Base-by-base conservation (phyloP, 345 rosid genomes). In the Lepidium aucheri region DNA sequence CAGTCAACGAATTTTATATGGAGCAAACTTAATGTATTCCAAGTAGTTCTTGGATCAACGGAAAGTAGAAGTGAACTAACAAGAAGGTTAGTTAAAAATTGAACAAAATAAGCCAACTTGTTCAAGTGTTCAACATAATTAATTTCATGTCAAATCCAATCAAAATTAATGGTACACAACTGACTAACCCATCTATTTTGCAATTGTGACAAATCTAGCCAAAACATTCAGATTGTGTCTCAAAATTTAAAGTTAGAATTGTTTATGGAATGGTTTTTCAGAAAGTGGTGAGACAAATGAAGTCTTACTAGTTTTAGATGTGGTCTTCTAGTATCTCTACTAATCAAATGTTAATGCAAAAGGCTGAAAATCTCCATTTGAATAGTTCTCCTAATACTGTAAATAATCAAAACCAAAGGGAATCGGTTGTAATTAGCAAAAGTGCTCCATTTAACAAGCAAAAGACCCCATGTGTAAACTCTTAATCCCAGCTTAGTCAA, bases 41-140 rank as follows among this genome's bases (percentile, higher is more conserved):
- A 66, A 66, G 61, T 65, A 42, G 56, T 44, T 42, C 55, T 51
- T 59, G 56, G 76, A 73, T 65, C 62, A 26, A 59, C 33, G 18
- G 54, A 40, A 65, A 64, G 20, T 72, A 12, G 7, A 24, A 16
- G 56, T 51, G 50, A 65, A 72, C 66, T 50, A 9, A 20, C 40
- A 65, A 39, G 36, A 58, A 57, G 13, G 32, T 24, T 51, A 39
- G 22, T 58, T 40, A 41, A 65, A 0, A 41, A 51, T 3, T 65
- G 45, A 41, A 41, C 9, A 39, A 18, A 65, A 39, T 50, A 32
- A 42, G 7, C 17, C 76, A 73, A 59, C 55, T 65, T 51, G 71
- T 58, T 41, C 34, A 57, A 26, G 24, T 57, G 33, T 64, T 65
- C 15, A 22, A 22, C 35, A 8, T 12, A n/a, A 45, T 30, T 51